Evolutionary conservation across 1,139 yeast genomes (phyloP), one percentile per base, ranked within the genome.

Genomic region (Hemisphaericaspora xylofermentans): DNA sequence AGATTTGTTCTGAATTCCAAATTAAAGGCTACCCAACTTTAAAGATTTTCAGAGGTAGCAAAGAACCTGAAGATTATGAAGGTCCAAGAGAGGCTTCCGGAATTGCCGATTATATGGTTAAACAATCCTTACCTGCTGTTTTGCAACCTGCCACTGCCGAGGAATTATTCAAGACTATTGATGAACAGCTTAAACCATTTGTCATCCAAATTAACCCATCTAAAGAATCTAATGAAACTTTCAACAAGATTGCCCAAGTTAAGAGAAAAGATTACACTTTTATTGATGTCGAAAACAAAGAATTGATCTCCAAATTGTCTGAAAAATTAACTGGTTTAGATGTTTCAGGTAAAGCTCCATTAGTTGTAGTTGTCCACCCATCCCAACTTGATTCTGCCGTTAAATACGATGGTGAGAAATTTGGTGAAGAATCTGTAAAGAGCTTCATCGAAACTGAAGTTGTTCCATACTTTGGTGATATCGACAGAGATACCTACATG

Each of bases 11-110:
- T 54, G 75, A 79, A 43, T 83, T 78, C 52, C 88, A 80, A 43
- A 78, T 93, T 56, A 80, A 76, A 66, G 98, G 98, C 38, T 93
- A 88, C 74, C 98, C 98, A 55, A 85, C 96, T 25, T 71, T 93
- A 66, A 87, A 87, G 70, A 79, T 93, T 35, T 84, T 88, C 73
- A 84, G 86, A 63, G 88, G 89, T 47, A 61, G 71, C 39, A 56
- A 55, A 40, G 43, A 58, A 16, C 76, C 81, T 21, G 63, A 68
- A 33, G 87, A 80, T 52, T 93, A 93, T 67, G 77, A 75, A 43
- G 98, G 98, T 48, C 88, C 87, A 51, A 84, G 98, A 73, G 77
- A 80, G 47, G 78, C 95, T 32, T 85, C 75, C 35, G 84, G 89
- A 41, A 91, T 93, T 54, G 78, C 80, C 45, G 75, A 76, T 37